Conservation (phyloP, 1,284 basidiomycete species). For the Boletellus sp. region DNA sequence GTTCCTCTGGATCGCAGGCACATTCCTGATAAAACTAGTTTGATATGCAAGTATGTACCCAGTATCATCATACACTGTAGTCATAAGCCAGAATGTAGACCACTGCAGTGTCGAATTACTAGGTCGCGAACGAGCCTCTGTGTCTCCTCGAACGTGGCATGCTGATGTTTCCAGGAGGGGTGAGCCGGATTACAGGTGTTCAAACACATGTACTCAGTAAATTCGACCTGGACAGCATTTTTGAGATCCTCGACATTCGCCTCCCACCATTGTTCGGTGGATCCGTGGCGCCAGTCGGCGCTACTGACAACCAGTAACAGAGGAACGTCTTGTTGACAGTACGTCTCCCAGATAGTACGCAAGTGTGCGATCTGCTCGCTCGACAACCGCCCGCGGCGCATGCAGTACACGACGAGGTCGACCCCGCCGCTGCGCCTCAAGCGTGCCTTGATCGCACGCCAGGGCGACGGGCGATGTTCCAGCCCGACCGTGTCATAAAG, state of each 20-base stretch:
- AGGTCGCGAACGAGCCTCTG: conserved; percentile 18
- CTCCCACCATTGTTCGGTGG: conserved; percentile 31
- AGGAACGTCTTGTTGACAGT: conserved; percentile 19
- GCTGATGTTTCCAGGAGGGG: conserved; percentile 22
- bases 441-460: conserved; percentile 11
- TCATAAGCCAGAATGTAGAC: conserved; percentile 9
- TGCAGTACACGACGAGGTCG: conserved; percentile 25
- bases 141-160: conserved; percentile 16
- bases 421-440: conserved; percentile 14
- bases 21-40: neutral
- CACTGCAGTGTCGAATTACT: conserved; percentile 16
- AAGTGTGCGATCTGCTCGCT: conserved; percentile 19
- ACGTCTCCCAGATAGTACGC: conserved; percentile 15
- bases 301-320: conserved; percentile 25
- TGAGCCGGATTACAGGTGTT: conserved; percentile 19
- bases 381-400: conserved; percentile 23
- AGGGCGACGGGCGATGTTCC: conserved; percentile 20
- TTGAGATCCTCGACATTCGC: conserved; percentile 17
- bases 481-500: conserved; percentile 24
- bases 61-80: neutral
- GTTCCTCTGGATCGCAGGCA: neutral
- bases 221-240: conserved; percentile 9
- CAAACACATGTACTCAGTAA: conserved; percentile 24
- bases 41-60: neutral
- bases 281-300: conserved; percentile 21